Evolutionary conservation across 345 rosid genomes (phyloP), one percentile per base, ranked within the genome.

Genomic region (Populus tremula): DNA sequence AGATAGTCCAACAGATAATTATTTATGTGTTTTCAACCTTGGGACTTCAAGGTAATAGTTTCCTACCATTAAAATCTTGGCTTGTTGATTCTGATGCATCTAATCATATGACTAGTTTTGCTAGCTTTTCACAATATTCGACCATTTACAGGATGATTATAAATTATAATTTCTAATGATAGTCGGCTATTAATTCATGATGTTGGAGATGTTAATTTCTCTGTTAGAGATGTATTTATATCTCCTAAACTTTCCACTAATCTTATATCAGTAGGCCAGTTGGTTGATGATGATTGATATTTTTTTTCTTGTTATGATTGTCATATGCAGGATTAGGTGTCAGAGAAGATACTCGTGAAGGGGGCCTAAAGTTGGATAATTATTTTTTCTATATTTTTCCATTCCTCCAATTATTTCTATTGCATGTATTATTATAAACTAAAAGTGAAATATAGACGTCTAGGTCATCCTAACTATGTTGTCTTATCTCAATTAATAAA

Each of bases 1-100:
- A 64, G 43, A 64, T 53, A 76, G 66, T 74, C 9, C 18, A 75
- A 4, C 8, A 82, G 3, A 78, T 75, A 66, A 70, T 82, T 7
- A 14, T 65, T 21, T 50, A 45, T 5, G 47, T 33, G 0, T 70
- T 82, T 4, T 69, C 38, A 6, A 17, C 70, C 27, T 31, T 78
- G 1, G n/a, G 61, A 17, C 20, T 72, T 20, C 47, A 59, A 77
- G 78, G 81, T 73, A 81, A 77, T 2, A 5, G 27, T 72, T 54
- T 66, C 18, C 4, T 1, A 61, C 14, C 38, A 10, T 11, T 29
- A 62, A 62, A 59, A 20, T 13, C 29, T 25, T 81, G 63, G 72
- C 6, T 47, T 59, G 0, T 68, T 20, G 72, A 62, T 49, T 81
- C 10, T 6, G 9, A 3, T 1, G 29, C 54, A 39, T 68, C 53